Evolutionary conservation across 2,329 filamentous ascomycete genomes (phyloP).

Genomic region (Escovopsis sp.): DNA sequence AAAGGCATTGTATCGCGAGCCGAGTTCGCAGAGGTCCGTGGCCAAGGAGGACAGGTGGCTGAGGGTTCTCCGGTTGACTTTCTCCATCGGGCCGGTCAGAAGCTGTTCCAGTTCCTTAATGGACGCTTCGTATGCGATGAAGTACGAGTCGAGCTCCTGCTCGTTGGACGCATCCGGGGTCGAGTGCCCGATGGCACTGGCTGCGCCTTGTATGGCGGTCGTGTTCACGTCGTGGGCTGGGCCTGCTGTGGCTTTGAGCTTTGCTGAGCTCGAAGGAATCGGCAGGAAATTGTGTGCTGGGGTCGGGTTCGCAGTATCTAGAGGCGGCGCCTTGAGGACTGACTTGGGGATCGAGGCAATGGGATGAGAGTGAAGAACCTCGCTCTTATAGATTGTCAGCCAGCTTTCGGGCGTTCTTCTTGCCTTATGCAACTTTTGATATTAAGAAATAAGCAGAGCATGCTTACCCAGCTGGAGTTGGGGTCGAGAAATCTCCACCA

Average conservation of each 20-base stretch:
- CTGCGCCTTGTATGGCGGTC: slow-evolving; percentile 25
- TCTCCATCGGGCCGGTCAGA: slow-evolving; percentile 87
- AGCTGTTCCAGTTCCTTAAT: slow-evolving; percentile 84
- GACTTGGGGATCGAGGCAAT: slow-evolving; percentile 87
- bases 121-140: slow-evolving; percentile 80
- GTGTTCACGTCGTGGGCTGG: slow-evolving; percentile 19
- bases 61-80: slow-evolving; percentile 81
- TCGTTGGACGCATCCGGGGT: slow-evolving; percentile 68
- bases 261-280: slow-evolving; percentile 71
- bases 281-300: slow-evolving; percentile 78
- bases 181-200: slow-evolving; percentile 62
- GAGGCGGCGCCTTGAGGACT: slow-evolving; percentile 83
- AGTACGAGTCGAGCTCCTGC: slow-evolving; percentile 88
- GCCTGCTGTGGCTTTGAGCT: slow-evolving; percentile 49
- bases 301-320: slow-evolving; percentile 86
- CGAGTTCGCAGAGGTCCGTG: slow-evolving; percentile 80
- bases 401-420: too few species aligned
- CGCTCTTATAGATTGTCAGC: slow-evolving; percentile 44
- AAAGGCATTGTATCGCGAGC: slow-evolving; percentile 93
- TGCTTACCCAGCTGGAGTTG: slow-evolving; percentile 86
- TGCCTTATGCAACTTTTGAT: neutral
- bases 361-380: slow-evolving; percentile 87
- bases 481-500: slow-evolving; percentile 98
- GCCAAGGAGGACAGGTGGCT: slow-evolving; percentile 74
- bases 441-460: neutral